phyloP scores from a whole-genome alignment of 2,329 filamentous ascomycete species.

The Coleophoma eucalyptorum region DNA sequence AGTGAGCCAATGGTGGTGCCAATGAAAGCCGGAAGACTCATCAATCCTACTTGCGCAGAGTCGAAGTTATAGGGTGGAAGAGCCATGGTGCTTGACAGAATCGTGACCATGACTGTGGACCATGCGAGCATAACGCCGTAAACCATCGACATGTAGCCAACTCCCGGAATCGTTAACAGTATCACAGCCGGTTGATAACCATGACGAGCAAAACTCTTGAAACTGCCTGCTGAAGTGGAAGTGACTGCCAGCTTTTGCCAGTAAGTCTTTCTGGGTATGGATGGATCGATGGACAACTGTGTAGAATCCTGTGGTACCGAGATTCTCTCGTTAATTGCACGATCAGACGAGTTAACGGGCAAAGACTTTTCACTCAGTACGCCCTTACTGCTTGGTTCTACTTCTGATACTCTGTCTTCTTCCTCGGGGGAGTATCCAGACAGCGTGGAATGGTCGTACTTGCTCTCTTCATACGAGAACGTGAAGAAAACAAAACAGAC shows the following conservation, averaged over 20 bases:
- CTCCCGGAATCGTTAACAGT: slow-evolving; percentile 33
- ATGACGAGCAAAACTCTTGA: slow-evolving; percentile 29
- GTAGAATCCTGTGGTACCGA: too few relatives aligned
- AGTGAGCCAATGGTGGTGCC: slow-evolving; percentile 31
- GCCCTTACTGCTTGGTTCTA: too few relatives aligned
- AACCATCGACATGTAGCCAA: slow-evolving; percentile 30
- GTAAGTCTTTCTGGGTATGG: slow-evolving; percentile 37
- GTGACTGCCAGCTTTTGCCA: slow-evolving; percentile 34
- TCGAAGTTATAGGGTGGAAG: slow-evolving; percentile 35
- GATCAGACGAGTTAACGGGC: too few relatives aligned
- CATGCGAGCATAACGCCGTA: slow-evolving; percentile 34
- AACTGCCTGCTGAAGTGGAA: slow-evolving; percentile 14
- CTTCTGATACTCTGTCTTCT: too few relatives aligned
- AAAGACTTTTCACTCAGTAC: too few relatives aligned
- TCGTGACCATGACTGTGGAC: slow-evolving; percentile 32
- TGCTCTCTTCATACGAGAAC: slow-evolving; percentile 41
- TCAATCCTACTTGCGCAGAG: slow-evolving; percentile 32
- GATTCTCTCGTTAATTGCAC: too few relatives aligned
- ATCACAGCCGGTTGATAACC: slow-evolving; percentile 32
- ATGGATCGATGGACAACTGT: too few relatives aligned
- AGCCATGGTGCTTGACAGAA: slow-evolving; percentile 31
- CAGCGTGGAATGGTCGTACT: slow-evolving; percentile 12
- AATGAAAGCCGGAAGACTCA: slow-evolving; percentile 35
- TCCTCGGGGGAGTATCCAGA: too few relatives aligned
- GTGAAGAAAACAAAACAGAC: slow-evolving; percentile 32